Conservation (phyloP, 192 early-diverging fungal species). For the Tieghemiomyces parasiticus region DNA sequence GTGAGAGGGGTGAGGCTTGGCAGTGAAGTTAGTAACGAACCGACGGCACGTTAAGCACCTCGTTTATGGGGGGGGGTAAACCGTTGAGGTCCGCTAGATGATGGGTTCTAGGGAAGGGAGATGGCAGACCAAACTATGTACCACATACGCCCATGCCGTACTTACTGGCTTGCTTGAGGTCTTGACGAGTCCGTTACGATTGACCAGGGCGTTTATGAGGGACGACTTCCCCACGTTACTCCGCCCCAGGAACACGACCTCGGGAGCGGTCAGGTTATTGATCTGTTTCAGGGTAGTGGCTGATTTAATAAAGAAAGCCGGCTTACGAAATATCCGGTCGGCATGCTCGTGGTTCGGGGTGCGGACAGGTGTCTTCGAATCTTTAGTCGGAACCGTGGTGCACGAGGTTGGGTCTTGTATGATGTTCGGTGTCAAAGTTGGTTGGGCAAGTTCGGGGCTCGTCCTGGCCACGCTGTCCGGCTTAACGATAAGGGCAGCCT, state of each 20-base stretch:
- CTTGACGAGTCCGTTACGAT: slow-evolving; percentile 19
- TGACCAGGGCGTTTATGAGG: slow-evolving; percentile 24
- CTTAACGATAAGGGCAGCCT: no score
- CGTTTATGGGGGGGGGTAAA: background rate
- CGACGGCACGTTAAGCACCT: background rate
- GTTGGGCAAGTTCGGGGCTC: no score
- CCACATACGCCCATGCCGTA: background rate
- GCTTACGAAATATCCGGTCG: background rate
- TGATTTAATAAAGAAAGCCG: background rate
- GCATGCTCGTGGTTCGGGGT: no score
- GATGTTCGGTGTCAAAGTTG: no score
- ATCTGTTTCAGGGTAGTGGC: background rate
- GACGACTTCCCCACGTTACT: slow-evolving; percentile 35
- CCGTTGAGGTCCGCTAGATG: background rate
- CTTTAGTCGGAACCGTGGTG: no score
- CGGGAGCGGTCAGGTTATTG: background rate
- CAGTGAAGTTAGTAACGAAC: background rate
- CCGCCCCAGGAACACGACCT: slow-evolving; percentile 28
- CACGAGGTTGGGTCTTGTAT: no score
- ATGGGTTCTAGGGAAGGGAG: slow-evolving; percentile 10
- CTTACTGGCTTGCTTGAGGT: slow-evolving; percentile 27
- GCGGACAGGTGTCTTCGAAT: no score
- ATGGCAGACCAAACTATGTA: slow-evolving; percentile 26
- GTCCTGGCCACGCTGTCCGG: no score
- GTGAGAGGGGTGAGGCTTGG: slow-evolving; percentile 13